Base-by-base conservation (phyloP, 1,284 basidiomycete genomes). In the Uromyces viciae-fabae region DNA sequence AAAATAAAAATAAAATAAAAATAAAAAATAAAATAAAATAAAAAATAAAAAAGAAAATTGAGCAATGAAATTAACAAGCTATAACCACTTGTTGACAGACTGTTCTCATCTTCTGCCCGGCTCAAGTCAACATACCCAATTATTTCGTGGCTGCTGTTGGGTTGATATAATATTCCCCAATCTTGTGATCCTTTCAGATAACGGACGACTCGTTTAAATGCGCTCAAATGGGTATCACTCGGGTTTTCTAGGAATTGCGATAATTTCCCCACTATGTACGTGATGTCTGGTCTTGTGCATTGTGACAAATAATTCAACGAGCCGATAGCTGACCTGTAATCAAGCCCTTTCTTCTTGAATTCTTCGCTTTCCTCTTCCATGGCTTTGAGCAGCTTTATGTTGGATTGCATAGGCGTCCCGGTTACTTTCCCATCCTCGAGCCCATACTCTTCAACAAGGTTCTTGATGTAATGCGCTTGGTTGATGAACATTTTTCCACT, bases 331-430 rank as follows among this genome's bases (percentile, higher is more conserved):
- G 68, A 42, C 7, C 68, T 40, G 28, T 71, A 71, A 43, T 71
- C 68, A 19, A 43, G 25, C 25, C 68, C 68, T n/a, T 49, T 71
- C n/a, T 15, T 25, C 22, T 43, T 71, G 22, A 71, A 71, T 28
- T 42, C 38, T n/a, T 71, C 40, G 25, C 68, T 42, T 42, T 71
- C 68, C 25, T 71, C 68, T 43, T 71, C 68, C 2, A 42, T 71
- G n/a, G 68, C 40, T 71, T 28, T 42, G 46, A 28, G 19, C 4
- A 49, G 36, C 36, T 43, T 71, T 43, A 43, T 49, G 38, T 71
- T 71, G 46, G 68, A 71, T 22, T 71, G 68, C 68, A 71, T 71
- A 22, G 68, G 68, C 15, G 68, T 71, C 25, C 68, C 68, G 15
- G 25, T 71, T 7, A 49, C 40, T 71, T 71, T 43, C 5, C 68